Conservation (phyloP, 2,329 filamentous ascomycete genomes). For the Arachnomyces sp. region DNA sequence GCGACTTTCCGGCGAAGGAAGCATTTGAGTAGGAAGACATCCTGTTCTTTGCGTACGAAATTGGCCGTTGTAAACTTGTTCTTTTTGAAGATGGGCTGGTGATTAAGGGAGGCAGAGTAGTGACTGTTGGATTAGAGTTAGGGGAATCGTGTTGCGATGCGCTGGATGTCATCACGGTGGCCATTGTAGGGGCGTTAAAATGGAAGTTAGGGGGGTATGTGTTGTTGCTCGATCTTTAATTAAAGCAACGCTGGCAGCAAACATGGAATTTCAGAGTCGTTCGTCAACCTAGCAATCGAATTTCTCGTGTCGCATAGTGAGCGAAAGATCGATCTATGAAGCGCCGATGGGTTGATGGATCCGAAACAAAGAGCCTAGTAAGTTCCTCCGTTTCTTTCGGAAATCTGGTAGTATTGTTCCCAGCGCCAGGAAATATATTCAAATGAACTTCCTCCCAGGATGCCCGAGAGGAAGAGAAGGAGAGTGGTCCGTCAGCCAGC, state of each 20-base stretch:
- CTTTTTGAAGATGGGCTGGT: constrained; percentile 49
- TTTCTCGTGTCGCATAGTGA: too few relatives aligned
- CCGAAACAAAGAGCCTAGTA: too few relatives aligned
- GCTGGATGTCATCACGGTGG: constrained; percentile 25
- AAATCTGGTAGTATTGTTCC: constrained; percentile 1
- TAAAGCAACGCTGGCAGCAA: too few relatives aligned
- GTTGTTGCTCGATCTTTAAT: too few relatives aligned
- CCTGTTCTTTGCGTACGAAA: constrained; percentile 71
- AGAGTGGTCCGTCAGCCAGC: too few relatives aligned
- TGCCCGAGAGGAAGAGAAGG: too few relatives aligned
- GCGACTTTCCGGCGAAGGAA: constrained; percentile 56
- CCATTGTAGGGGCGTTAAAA: constrained; percentile 16
- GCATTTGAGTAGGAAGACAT: constrained; percentile 75
- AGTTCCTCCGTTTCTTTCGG: too few relatives aligned
- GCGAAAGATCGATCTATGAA: too few relatives aligned
- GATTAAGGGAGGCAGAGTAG: constrained; percentile 40
- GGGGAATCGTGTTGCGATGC: constrained; percentile 22
- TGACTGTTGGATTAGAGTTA: constrained; percentile 20
- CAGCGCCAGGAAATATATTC: constrained; percentile 13
- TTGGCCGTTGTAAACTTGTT: constrained; percentile 58
- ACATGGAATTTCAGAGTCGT: too few relatives aligned
- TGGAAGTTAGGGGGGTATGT: too few relatives aligned
- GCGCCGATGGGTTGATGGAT: too few relatives aligned
- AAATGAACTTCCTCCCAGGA: constrained; percentile 3
- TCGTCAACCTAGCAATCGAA: too few relatives aligned